Evolutionary conservation across 129 eudicot species (phyloP).

Genomic region (Lactuca saligna): DNA sequence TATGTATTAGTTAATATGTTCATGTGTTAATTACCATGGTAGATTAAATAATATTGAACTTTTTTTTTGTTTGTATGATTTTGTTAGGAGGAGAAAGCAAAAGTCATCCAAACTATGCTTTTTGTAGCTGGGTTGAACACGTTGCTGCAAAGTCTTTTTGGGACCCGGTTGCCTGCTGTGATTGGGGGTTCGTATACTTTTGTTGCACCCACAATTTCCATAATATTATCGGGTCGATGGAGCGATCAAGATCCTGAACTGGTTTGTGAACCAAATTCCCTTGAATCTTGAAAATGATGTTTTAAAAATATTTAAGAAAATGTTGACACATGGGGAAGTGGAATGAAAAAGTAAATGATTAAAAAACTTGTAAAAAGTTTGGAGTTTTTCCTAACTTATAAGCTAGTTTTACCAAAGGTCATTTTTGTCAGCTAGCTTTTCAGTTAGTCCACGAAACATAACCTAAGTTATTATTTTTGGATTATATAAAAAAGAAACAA

Average conservation of each 20-base stretch:
- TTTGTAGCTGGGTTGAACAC: slow-evolving; percentile 79
- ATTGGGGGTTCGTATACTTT: slow-evolving; percentile 74
- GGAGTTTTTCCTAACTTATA: too few species aligned
- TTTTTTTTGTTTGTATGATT: neutral
- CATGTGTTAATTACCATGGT: neutral
- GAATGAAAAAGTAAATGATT: too few species aligned
- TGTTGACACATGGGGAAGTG: too few species aligned
- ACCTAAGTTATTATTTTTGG: neutral
- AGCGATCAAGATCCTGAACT: slow-evolving; percentile 53
- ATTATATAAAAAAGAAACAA: too few species aligned
- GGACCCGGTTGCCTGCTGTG: slow-evolving; percentile 72
- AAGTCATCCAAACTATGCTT: slow-evolving; percentile 72
- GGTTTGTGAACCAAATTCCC: slow-evolving; percentile 41
- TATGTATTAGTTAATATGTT: neutral
- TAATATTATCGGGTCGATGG: slow-evolving; percentile 63
- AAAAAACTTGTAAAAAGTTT: too few species aligned
- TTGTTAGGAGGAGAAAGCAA: slow-evolving; percentile 65
- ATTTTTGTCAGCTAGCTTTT: too few species aligned
- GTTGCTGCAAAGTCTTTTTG: slow-evolving; percentile 55
- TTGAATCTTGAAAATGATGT: neutral
- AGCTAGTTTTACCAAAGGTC: too few species aligned
- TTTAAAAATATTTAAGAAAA: neutral
- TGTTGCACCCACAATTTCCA: slow-evolving; percentile 71
- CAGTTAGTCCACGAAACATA: too few species aligned
- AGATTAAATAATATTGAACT: neutral